A percentile compares a stretch with the other conserved stretches of the same genome.
Conservation (phyloP, 495 filamentous ascomycete genomes). For the Hypoxylon perforatum region DNA sequence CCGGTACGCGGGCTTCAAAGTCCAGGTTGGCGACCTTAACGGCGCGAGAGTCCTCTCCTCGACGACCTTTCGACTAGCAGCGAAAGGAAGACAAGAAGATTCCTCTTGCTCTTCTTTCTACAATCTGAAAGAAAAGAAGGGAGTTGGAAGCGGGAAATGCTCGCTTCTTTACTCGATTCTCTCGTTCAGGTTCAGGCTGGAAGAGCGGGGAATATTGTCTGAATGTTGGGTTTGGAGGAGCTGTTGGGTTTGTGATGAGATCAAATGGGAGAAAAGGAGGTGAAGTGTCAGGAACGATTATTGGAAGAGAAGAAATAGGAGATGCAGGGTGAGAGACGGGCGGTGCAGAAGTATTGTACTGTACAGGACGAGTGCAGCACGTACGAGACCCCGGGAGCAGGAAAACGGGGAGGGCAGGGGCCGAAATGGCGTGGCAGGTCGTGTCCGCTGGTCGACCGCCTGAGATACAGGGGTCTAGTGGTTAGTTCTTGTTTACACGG, state of each 20-base stretch:
- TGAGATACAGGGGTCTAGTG: conserved; percentile 41
- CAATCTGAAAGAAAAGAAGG: conserved; percentile 60
- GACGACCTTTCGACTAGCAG: conserved; percentile 87
- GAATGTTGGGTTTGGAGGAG: conserved; percentile 38
- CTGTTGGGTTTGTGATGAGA: conserved; percentile 47
- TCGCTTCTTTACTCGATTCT: conserved; percentile 51
- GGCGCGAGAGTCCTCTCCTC: conserved; percentile 82
- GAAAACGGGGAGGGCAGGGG: no score
- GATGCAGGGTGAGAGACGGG: conserved; percentile 34
- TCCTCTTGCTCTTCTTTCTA: conserved; percentile 75
- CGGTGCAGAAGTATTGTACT: conserved; percentile 40
- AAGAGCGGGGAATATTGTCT: conserved; percentile 44
- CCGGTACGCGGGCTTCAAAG: conserved; percentile 99
- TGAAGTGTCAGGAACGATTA: conserved; percentile 47
- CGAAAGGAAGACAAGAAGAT: conserved; percentile 98
- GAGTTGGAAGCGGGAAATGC: conserved; percentile 40
- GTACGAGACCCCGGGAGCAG: conserved; percentile 26
- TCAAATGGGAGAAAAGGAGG: conserved; percentile 48
- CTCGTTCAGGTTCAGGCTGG: conserved; percentile 48
- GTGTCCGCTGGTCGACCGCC: conserved; percentile 10
- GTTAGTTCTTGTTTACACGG: conserved; percentile 42
- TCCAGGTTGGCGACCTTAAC: conserved; percentile 94
- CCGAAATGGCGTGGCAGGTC: conserved; percentile 41
- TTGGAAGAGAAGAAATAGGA: conserved; percentile 51
- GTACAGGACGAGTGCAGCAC: conserved; percentile 25